These are phyloP conservation scores for Agaricales sp. DNA, from an alignment of 1,284 basidiomycete genomes.

Conservation along the genomic window DNA sequence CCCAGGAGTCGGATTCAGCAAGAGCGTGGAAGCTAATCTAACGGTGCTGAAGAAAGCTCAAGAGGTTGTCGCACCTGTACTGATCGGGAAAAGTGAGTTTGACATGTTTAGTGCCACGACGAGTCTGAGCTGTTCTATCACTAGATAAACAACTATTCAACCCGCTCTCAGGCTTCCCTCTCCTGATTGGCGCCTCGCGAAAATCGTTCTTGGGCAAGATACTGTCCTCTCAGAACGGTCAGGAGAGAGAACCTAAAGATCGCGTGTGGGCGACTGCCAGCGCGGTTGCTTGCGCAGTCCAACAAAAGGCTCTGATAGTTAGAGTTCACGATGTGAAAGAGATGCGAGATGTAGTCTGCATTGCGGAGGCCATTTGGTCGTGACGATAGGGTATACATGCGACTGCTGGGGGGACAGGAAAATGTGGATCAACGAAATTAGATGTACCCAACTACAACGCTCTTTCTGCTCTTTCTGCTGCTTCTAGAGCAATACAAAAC, in stretches of 20 bases:
- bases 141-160: constrained; percentile 32
- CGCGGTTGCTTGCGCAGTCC: constrained; percentile 67
- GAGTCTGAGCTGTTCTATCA: no score
- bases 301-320: constrained; percentile 65
- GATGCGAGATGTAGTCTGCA: constrained; percentile 42
- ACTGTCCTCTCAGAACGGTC: constrained; percentile 37
- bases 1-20: constrained; percentile 95
- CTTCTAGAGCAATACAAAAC: not conserved
- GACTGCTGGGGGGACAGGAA: no score
- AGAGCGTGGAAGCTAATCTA: constrained; percentile 71
- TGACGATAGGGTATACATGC: no score
- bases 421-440: no score
- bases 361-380: constrained; percentile 35
- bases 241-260: constrained; percentile 48
- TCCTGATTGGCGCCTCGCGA: constrained; percentile 72
- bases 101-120: no score
- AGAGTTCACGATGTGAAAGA: constrained; percentile 79
- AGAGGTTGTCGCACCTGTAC: constrained; percentile 32
- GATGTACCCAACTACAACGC: no score
- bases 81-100: constrained; percentile 18
- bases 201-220: constrained; percentile 78
- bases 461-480: not conserved
- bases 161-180: constrained; percentile 53
- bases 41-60: constrained; percentile 50
- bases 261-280: constrained; percentile 78